Conservation (phyloP, 805 yeast genomes). For the Priceomyces castillae region DNA sequence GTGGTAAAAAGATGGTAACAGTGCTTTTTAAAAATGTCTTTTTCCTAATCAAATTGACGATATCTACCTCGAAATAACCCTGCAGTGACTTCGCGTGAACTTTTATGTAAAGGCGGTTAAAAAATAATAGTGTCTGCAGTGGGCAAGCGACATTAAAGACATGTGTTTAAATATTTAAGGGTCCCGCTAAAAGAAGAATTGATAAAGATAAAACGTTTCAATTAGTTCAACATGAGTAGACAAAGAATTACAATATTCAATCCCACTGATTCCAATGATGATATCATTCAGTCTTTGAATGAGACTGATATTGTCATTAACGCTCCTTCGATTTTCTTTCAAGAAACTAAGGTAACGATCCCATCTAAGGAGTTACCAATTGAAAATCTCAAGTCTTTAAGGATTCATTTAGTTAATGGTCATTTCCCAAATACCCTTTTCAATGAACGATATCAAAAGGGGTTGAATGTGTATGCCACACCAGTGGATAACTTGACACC, state of each 20-base stretch:
- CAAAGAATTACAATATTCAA: slow-evolving; percentile 34
- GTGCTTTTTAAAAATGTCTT: no score
- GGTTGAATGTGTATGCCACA: slow-evolving; percentile 29
- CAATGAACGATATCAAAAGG: slow-evolving; percentile 23
- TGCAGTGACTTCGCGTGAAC: no score
- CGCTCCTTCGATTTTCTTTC: slow-evolving; percentile 8
- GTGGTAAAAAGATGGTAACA: no score
- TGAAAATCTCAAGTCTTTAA: slow-evolving; percentile 14
- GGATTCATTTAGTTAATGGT: slow-evolving; percentile 19
- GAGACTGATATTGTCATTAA: slow-evolving; percentile 11
- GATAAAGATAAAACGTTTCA: background rate
- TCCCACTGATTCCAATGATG: slow-evolving; percentile 23
- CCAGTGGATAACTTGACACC: slow-evolving; percentile 19
- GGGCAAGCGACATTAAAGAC: background rate
- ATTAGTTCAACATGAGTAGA: slow-evolving; percentile 16
- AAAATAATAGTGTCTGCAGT: background rate
- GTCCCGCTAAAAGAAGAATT: no score
- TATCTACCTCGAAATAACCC: no score
- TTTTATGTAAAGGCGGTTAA: background rate
- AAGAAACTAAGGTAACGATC: slow-evolving; percentile 18
- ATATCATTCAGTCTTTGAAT: slow-evolving; percentile 17
- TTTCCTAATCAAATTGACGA: no score
- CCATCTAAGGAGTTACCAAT: slow-evolving; percentile 2
- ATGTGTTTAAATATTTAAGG: background rate
- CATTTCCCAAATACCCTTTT: slow-evolving; percentile 17